A percentile compares a stretch with the other conserved stretches of the same genome.
Evolutionary conservation across 805 yeast genomes (phyloP).

Genomic region (Sungouiozyma intestinalis): DNA sequence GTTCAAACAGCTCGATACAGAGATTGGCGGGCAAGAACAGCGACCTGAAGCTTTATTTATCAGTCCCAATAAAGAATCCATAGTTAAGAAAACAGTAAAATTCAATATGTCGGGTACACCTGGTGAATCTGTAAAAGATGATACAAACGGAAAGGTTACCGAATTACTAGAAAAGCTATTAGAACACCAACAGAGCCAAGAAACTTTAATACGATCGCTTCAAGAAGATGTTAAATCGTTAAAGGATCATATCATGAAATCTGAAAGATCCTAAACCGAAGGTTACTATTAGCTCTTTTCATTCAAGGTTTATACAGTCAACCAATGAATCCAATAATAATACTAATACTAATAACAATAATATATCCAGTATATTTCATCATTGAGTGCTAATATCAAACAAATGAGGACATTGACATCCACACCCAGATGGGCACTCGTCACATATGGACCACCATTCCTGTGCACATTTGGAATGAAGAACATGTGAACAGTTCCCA

Average conservation of each 20-base stretch:
- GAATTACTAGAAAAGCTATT: slow-evolving; percentile 6
- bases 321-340: no score
- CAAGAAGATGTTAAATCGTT: neutral
- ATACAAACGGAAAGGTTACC: slow-evolving; percentile 3
- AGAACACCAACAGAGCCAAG: slow-evolving; percentile 8
- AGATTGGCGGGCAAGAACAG: neutral
- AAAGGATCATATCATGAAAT: neutral
- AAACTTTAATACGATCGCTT: neutral
- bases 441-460: slow-evolving; percentile 59
- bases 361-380: neutral
- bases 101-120: slow-evolving; percentile 17
- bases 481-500: slow-evolving; percentile 62
- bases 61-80: slow-evolving; percentile 3
- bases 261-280: neutral
- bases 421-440: slow-evolving; percentile 82
- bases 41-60: neutral
- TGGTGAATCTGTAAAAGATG: neutral
- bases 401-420: slow-evolving; percentile 51
- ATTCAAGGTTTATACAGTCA: no score
- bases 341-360: no score
- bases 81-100: slow-evolving; percentile 20
- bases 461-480: slow-evolving; percentile 70
- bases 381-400: slow-evolving; percentile 11
- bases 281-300: no score
- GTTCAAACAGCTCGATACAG: neutral